Evolutionary conservation across 2,329 filamentous ascomycete genomes (phyloP), one percentile per base, ranked within the genome.

Genomic region (Rhexocercosporidium sp.): DNA sequence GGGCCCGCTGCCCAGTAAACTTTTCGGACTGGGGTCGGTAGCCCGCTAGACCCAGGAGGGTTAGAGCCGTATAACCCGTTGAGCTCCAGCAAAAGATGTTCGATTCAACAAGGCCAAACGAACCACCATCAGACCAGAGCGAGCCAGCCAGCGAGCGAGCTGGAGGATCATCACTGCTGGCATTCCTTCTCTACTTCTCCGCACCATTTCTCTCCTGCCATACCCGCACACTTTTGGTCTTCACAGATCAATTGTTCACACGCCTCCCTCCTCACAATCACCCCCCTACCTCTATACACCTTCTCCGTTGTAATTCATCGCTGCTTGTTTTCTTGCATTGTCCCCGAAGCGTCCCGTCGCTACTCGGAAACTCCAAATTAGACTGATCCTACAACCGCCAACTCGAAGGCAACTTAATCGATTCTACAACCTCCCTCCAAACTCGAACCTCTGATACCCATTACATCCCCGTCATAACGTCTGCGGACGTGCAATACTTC

Each of bases 401-500:
- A 51, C 44, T 65, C 62, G 29, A 64, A 46, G 31, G 37, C 57
- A 34, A 62, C 34, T 14, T 27, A 61, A 44, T 56, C 41, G 27
- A 44, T 44, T 27, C 34, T 39, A 54, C n/a, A 51, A n/a, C 41
- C 51, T 34, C 20, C 46, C 44, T 18, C 22, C 54, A 41, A 41
- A 25, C 11, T 49, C 20, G 22, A 46, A 46, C 67, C 59, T 64
- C 57, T 22, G 56, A 73, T 69, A 68, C 64, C 70, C 66, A 56
- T 44, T n/a, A 59, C 62, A 49, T 68, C 65, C 49, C 60, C 65
- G 20, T 57, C 8, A 49, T 70, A 71, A 73, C 71, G 71, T 76
- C 73, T 66, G 41, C 66, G 74, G 73, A 76, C 74, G 73, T 69
- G 71, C 71, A 73, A 71, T 59, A 67, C 56, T 62, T 65, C 77